Percentiles rank a stretch among this genome's conserved stretches.
Conservation (phyloP, 495 filamentous ascomycete genomes). For the Penicillium psychrofluorescens region DNA sequence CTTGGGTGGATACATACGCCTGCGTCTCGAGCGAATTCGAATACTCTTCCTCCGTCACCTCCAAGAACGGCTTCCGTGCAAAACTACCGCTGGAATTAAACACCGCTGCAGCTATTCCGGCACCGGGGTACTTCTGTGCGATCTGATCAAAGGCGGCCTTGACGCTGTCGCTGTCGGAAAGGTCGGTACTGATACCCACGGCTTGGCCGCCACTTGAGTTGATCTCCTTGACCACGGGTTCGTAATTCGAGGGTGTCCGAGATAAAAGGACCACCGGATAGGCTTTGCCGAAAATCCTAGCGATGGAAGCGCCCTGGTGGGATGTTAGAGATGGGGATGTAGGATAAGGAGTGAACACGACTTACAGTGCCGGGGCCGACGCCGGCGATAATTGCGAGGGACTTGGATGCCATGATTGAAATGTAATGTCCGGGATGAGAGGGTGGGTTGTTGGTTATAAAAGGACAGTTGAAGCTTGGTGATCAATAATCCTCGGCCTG, state of each 20-base stretch:
- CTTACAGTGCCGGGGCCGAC: slow-evolving; percentile 64
- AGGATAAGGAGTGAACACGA: slow-evolving; percentile 3
- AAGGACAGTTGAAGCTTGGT: neutral
- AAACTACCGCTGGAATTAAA: slow-evolving; percentile 75
- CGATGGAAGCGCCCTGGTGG: slow-evolving; percentile 47
- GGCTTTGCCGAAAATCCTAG: slow-evolving; percentile 57
- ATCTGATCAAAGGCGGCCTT: slow-evolving; percentile 62
- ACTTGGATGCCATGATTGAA: slow-evolving; percentile 27
- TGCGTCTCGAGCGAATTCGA: slow-evolving; percentile 46
- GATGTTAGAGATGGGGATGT: slow-evolving; percentile 1
- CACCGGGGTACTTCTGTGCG: slow-evolving; percentile 40
- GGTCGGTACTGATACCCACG: slow-evolving; percentile 68
- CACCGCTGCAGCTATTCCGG: slow-evolving; percentile 63
- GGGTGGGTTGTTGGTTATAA: neutral
- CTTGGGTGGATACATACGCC: slow-evolving; percentile 41
- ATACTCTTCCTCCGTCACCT: slow-evolving; percentile 61
- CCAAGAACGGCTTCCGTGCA: slow-evolving; percentile 73
- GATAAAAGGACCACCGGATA: slow-evolving; percentile 76
- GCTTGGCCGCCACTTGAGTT: slow-evolving; percentile 62
- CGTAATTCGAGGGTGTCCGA: slow-evolving; percentile 59
- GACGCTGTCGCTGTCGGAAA: slow-evolving; percentile 55
- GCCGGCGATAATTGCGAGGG: slow-evolving; percentile 65
- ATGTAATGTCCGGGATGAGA: neutral
- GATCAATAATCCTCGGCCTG: slow-evolving; percentile 5
- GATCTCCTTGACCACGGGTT: slow-evolving; percentile 66